Evolutionary conservation across 306 rosid genomes (phyloP).

Genomic region (Mimosa pudica): DNA sequence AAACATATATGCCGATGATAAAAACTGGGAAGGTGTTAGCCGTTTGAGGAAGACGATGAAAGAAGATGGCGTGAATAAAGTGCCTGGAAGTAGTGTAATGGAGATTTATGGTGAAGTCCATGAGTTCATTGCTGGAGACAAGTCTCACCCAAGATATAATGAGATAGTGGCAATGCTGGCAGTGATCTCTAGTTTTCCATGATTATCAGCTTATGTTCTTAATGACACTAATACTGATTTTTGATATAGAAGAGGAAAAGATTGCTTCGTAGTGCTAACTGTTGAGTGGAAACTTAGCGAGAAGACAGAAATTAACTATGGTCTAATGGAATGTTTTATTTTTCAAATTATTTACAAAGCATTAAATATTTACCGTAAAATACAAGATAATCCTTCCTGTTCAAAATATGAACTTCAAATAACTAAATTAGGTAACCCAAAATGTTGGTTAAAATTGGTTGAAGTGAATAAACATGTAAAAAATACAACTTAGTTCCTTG

Average conservation of each 20-base stretch:
- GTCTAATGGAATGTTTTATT: too few relatives aligned
- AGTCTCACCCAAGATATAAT: constrained; percentile 45
- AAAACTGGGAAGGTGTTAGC: constrained; percentile 45
- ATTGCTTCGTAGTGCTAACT: constrained; percentile 36
- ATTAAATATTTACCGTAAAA: too few relatives aligned
- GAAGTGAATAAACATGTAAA: too few relatives aligned
- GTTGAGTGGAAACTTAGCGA: neutral
- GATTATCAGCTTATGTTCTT: constrained; percentile 40
- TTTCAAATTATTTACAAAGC: too few relatives aligned
- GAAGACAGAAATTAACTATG: constrained; percentile 29
- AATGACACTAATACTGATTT: constrained; percentile 41
- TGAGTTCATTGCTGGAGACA: constrained; percentile 52
- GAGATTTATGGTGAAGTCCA: constrained; percentile 62
- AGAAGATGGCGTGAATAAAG: constrained; percentile 47
- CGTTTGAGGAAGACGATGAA: constrained; percentile 48
- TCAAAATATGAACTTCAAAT: too few relatives aligned
- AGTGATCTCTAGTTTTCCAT: constrained; percentile 49
- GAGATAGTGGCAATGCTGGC: constrained; percentile 47
- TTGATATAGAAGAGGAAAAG: constrained; percentile 56
- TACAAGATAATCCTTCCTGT: too few relatives aligned
- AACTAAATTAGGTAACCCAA: too few relatives aligned
- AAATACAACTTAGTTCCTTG: too few relatives aligned
- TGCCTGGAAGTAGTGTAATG: constrained; percentile 59
- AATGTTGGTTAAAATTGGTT: too few relatives aligned
- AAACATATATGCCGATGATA: constrained; percentile 53